phyloP scores from a whole-genome alignment of 768 basidiomycete genomes.

The Hypsizygus marmoreus region DNA sequence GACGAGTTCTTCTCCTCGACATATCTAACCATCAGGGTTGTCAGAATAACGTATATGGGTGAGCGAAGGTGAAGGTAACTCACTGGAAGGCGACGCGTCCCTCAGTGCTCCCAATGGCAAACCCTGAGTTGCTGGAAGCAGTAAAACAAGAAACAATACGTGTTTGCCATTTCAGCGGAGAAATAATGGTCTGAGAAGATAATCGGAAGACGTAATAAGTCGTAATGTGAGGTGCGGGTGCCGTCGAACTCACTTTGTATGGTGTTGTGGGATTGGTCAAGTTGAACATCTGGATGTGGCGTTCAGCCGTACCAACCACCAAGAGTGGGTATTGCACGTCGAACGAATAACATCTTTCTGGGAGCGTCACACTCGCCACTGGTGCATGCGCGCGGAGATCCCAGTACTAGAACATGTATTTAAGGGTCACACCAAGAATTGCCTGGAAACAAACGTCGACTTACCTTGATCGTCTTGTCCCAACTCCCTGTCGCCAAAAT shows the following conservation, averaged over 20 bases:
- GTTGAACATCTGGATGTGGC: constrained; percentile 89
- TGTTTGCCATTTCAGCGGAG: constrained; percentile 94
- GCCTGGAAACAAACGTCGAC: constrained; percentile 19
- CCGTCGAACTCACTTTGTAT: constrained; percentile 60
- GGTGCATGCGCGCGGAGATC: constrained; percentile 79
- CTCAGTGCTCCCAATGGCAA: constrained; percentile 85
- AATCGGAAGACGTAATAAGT: neutral
- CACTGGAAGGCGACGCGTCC: constrained; percentile 96
- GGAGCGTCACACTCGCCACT: constrained; percentile 77
- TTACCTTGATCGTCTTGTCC: constrained; percentile 96
- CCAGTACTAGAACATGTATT: constrained; percentile 71
- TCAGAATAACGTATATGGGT: neutral
- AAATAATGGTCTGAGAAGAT: constrained; percentile 65
- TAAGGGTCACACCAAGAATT: neutral
- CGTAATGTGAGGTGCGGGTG: neutral
- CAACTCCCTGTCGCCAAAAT: constrained; percentile 93
- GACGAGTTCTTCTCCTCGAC: constrained; percentile 80
- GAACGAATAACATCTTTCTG: constrained; percentile 88
- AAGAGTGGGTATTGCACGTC: constrained; percentile 81
- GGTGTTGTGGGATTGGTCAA: constrained; percentile 77
- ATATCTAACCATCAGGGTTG: constrained; percentile 50
- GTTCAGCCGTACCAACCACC: constrained; percentile 92
- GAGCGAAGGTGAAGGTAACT: constrained; percentile 35
- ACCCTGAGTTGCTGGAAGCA: constrained; percentile 63
- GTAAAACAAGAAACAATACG: constrained; percentile 85